Base-by-base conservation (phyloP, 768 basidiomycete genomes). In the Kwoniella bestiolae region DNA sequence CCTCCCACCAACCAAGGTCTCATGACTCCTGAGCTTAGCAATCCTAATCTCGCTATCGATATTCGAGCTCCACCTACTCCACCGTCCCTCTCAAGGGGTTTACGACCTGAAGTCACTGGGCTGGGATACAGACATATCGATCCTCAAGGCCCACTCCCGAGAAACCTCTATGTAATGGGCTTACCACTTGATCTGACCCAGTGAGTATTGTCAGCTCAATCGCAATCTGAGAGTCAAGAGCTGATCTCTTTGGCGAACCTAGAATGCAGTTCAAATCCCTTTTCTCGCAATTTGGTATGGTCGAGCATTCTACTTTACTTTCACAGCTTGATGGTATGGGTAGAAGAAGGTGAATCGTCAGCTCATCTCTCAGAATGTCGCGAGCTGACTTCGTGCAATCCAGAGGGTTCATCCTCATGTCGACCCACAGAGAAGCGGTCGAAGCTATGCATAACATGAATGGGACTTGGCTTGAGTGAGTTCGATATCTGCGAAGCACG, bases 391-490 rank as follows among this genome's bases (percentile, higher is more conserved):
- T 12, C 5, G 8, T 2, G 5, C 3, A 45, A 28, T 4, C 26
- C 28, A 72, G 76, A 49, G 76, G 76, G 0, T 77, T 77, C 58
- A 65, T 77, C 16, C 69, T 75, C 18, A 72, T 77, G 71, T 65
- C 66, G 3, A 73, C 71, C n/a, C 73, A 77, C 34, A 50, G 57
- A 16, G 69, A 77, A 57, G 73, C 76, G 6, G 41, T 38, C 12
- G 56, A 66, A 11, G 76, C 71, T 5, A 61, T 71, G 66, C 31
- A 49, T 29, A 45, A 31, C 1, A 74, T 77, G 71, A 73, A 70
- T 23, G 63, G 55, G 7, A 59, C 31, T 14, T 47, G 57, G 35
- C 32, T 78, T n/a, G 68, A 72, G 74, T 78, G 49, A 67, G 76
- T 65, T 14, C 11, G 53, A 41, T 1, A 12, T 28, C 25, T n/a